Evolutionary conservation across 768 basidiomycete species (phyloP).

Genomic region (Calocera viscosa): DNA sequence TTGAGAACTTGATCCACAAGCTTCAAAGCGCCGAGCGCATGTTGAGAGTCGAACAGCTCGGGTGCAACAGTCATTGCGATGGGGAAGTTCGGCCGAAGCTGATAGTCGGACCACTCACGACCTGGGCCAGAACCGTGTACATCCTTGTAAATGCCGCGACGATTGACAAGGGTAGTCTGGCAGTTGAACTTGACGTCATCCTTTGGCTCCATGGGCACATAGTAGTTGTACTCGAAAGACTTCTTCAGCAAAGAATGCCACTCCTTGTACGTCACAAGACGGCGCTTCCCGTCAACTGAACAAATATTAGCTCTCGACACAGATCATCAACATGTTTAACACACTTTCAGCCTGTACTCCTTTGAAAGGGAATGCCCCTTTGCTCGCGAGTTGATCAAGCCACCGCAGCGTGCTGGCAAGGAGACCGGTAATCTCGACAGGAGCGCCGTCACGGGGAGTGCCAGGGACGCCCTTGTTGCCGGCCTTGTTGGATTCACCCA

Average conservation of each 20-base stretch:
- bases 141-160: slow-evolving; percentile 97
- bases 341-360: slow-evolving; percentile 71
- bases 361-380: slow-evolving; percentile 73
- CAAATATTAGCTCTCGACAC: slow-evolving; percentile 11
- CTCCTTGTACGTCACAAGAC: slow-evolving; percentile 71
- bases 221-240: slow-evolving; percentile 85
- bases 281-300: slow-evolving; percentile 56
- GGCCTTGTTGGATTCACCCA: slow-evolving; percentile 85
- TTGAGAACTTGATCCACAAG: slow-evolving; percentile 71
- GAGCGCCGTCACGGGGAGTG: slow-evolving; percentile 89
- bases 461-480: slow-evolving; percentile 94
- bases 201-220: slow-evolving; percentile 64
- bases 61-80: slow-evolving; percentile 96
- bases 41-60: slow-evolving; percentile 72
- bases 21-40: slow-evolving; percentile 66
- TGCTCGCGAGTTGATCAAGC: slow-evolving; percentile 53
- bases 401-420: slow-evolving; percentile 87
- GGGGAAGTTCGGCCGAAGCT: slow-evolving; percentile 84
- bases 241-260: slow-evolving; percentile 76
- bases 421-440: slow-evolving; percentile 88
- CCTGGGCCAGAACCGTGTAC: slow-evolving; percentile 79
- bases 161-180: slow-evolving; percentile 58
- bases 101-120: slow-evolving; percentile 95
- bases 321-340: slow-evolving; percentile 22
- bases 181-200: slow-evolving; percentile 63